A percentile compares a stretch with the other conserved stretches of the same genome.
Conservation (phyloP, 192 early-diverging fungal species). For the Globomyces pollinis-pini region DNA sequence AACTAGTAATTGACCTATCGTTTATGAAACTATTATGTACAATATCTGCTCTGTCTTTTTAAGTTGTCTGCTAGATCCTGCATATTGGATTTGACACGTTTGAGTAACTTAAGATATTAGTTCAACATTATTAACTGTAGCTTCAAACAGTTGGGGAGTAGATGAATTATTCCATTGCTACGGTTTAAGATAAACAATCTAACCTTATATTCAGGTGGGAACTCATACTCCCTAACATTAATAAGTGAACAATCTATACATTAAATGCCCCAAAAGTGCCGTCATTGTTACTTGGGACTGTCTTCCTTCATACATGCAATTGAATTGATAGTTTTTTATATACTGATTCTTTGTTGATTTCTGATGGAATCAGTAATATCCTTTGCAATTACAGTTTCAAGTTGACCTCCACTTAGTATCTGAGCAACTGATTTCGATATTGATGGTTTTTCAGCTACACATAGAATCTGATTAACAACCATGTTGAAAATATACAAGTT, state of each 20-base stretch:
- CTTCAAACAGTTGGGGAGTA: slow-evolving; percentile 61
- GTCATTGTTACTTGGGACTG: slow-evolving; percentile 71
- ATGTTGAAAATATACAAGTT: too few relatives aligned
- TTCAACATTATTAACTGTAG: too few relatives aligned
- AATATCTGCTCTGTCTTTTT: slow-evolving; percentile 47
- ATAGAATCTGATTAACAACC: too few relatives aligned
- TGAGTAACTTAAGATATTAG: too few relatives aligned
- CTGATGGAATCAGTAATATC: too few relatives aligned
- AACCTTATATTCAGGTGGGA: slow-evolving; percentile 47
- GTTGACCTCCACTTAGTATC: slow-evolving; percentile 59
- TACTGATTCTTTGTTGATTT: slow-evolving; percentile 45
- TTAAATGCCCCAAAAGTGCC: slow-evolving; percentile 72
- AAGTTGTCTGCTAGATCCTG: slow-evolving; percentile 60
- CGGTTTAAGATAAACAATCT: too few relatives aligned
- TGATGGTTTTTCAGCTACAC: slow-evolving; percentile 93
- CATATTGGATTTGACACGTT: slow-evolving; percentile 41
- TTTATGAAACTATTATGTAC: too few relatives aligned
- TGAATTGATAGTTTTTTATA: slow-evolving; percentile 78
- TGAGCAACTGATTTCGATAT: slow-evolving; percentile 74
- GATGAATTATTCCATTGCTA: slow-evolving; percentile 56
- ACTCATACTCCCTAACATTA: too few relatives aligned
- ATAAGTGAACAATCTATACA: too few relatives aligned
- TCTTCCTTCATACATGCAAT: slow-evolving; percentile 44
- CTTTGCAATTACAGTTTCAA: too few relatives aligned
- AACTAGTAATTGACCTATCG: slow-evolving; percentile 56